Base-by-base conservation (phyloP, 2,329 filamentous ascomycete species). In the Xylariaceae sp. region DNA sequence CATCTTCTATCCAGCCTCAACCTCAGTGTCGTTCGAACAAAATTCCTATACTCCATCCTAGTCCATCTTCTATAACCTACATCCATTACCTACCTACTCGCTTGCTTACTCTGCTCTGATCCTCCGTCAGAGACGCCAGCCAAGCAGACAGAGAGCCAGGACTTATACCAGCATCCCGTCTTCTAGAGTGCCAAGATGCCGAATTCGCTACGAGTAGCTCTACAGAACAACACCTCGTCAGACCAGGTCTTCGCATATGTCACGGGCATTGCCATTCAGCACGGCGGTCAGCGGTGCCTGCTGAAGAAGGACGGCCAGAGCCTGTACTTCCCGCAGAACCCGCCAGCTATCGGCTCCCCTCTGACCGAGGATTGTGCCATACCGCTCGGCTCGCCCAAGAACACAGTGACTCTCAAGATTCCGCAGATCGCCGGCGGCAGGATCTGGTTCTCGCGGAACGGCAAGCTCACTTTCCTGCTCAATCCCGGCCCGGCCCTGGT, bases 401-500 rank as follows among this genome's bases (percentile, higher is more conserved):
- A 61, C 44, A 72, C 65, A 0, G 67, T 65, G 15, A 67, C 60
- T 2, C 64, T 75, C 7, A 70, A 63, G 0, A 77, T 83, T 32
- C 78, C 78, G 1, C 76, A 77, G 44, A 66, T 82, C 6, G 75
- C 75, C 5, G 77, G 77, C 13, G 77, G 70, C 1, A 64, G 78
- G 33, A 70, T 83, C 49, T 83, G 75, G 72, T 75, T 82, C 49
- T 70, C 68, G 19, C 64, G 72, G 32, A 69, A 67, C 37, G 50
- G 53, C 8, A 65, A 62, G 19, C 61, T 82, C 19, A 74, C 65
- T 0, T 83, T 83, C 52, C 58, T 75, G 7, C 59, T 83, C 19
- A 83, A 83, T 47, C 77, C 75, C 0, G 75, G 75, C 2, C 74
- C 77, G 0, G 75, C 72, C 0, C 63, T 83, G 3, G 77, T 83